Evolutionary conservation across 108 stramenopile genomes (phyloP).

Genomic region (Seminavis robusta): DNA sequence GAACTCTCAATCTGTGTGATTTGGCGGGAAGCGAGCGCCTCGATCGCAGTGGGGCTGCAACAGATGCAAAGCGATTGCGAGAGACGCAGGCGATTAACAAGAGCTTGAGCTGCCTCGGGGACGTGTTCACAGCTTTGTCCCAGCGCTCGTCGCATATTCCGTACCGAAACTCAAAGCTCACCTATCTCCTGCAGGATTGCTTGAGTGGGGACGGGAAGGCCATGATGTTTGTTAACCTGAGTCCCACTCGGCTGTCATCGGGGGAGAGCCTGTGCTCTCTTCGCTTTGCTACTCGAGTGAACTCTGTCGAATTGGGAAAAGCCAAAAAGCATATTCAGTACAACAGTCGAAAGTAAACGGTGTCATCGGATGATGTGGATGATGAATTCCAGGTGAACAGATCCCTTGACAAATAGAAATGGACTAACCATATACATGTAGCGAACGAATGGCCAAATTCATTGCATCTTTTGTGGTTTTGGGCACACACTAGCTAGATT

Average conservation of each 20-base stretch:
- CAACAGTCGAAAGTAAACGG: slow-evolving; percentile 18
- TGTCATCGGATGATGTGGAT: slow-evolving; percentile 2
- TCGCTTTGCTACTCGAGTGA: slow-evolving; percentile 87
- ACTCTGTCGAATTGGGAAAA: slow-evolving; percentile 77
- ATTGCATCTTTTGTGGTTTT: no score
- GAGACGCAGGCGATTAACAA: slow-evolving; percentile 99
- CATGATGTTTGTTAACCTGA: slow-evolving; percentile 94
- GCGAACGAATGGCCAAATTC: no score
- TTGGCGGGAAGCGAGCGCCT: slow-evolving; percentile 97
- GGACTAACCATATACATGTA: no score
- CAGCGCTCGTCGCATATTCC: slow-evolving; percentile 90
- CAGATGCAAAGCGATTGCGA: slow-evolving; percentile 79
- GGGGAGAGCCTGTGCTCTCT: slow-evolving; percentile 90
- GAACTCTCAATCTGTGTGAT: slow-evolving; percentile 97
- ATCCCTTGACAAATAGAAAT: no score
- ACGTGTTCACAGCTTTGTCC: slow-evolving; percentile 93
- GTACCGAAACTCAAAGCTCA: slow-evolving; percentile 94
- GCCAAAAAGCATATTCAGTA: slow-evolving; percentile 81
- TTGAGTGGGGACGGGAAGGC: slow-evolving; percentile 95
- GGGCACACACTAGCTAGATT: no score
- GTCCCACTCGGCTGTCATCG: slow-evolving; percentile 79
- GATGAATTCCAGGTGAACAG: no score
- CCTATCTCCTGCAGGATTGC: slow-evolving; percentile 91
- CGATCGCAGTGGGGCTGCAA: slow-evolving; percentile 87
- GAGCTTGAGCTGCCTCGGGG: slow-evolving; percentile 95